phyloP scores from a whole-genome alignment of 768 basidiomycete species.

The Agaricus subrufescens region DNA sequence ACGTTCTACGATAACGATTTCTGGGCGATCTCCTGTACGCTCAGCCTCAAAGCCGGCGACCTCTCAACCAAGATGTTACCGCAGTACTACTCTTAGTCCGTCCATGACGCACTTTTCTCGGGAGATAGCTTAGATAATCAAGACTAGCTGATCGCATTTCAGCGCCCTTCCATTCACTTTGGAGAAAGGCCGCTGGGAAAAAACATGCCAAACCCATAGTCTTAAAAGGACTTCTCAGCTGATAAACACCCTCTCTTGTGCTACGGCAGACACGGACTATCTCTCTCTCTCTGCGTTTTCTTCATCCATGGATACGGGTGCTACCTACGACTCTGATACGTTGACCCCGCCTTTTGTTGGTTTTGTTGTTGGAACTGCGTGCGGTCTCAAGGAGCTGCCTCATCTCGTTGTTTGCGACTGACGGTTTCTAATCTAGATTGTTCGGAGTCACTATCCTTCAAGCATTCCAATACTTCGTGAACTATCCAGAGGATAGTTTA shows the following conservation, averaged over 20 bases:
- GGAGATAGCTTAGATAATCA: too few relatives aligned
- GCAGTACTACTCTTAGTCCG: too few relatives aligned
- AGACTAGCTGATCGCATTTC: too few relatives aligned
- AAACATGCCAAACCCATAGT: background rate
- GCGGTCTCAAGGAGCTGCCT: background rate
- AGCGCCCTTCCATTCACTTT: too few relatives aligned
- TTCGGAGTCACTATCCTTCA: constrained; percentile 7
- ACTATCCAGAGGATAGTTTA: background rate
- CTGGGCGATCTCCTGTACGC: too few relatives aligned
- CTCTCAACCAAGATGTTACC: too few relatives aligned
- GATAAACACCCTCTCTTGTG: too few relatives aligned
- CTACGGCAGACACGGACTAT: too few relatives aligned
- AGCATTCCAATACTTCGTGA: constrained; percentile 1
- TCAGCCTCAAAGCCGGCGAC: too few relatives aligned
- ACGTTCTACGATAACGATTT: too few relatives aligned
- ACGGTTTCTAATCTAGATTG: background rate
- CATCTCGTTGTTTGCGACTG: background rate
- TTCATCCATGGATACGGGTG: background rate
- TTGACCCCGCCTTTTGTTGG: constrained; percentile 5
- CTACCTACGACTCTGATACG: background rate
- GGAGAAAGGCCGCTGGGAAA: too few relatives aligned
- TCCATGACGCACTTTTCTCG: too few relatives aligned
- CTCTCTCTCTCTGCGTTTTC: background rate
- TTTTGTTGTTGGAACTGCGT: constrained; percentile 1
- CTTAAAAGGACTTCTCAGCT: background rate